These are phyloP conservation scores for Citrus sp. DNA, from an alignment of 345 rosid genomes.

Conservation along the genomic window DNA sequence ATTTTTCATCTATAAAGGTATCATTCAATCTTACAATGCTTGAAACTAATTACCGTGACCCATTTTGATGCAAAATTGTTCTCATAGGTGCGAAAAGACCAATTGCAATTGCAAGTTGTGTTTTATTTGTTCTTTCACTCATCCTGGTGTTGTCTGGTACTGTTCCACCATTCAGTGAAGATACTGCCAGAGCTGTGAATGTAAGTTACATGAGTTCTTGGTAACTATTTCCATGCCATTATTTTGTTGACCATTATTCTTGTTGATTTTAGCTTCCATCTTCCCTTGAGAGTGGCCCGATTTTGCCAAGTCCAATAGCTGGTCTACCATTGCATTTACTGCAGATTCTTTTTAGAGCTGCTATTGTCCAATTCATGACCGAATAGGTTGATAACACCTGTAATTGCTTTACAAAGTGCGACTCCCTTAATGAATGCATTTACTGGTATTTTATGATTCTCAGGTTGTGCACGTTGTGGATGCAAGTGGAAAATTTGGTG, in stretches of 20 bases:
- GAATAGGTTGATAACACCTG: neutral
- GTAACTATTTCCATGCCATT: neutral
- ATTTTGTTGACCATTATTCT: neutral
- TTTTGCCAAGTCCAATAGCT: neutral
- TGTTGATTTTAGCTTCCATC: neutral
- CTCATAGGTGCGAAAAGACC: slow-evolving; percentile 64
- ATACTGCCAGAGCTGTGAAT: slow-evolving; percentile 83
- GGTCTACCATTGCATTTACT: slow-evolving; percentile 1
- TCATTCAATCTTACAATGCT: neutral
- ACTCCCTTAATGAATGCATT: neutral
- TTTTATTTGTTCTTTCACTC: slow-evolving; percentile 55
- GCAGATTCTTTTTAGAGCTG: neutral
- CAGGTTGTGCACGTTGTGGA: slow-evolving; percentile 95
- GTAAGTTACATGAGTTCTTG: slow-evolving; percentile 38
- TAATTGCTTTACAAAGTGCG: neutral
- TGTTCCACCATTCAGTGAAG: slow-evolving; percentile 69
- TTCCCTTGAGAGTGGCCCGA: neutral
- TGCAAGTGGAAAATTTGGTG: slow-evolving; percentile 42
- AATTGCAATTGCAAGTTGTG: slow-evolving; percentile 43
- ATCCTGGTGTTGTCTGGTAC: slow-evolving; percentile 51
- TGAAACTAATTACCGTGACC: slow-evolving; percentile 1
- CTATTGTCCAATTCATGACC: neutral
- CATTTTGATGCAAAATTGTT: slow-evolving; percentile 3
- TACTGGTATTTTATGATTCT: slow-evolving; percentile 11
- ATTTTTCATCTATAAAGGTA: neutral